These are phyloP conservation scores for Filobasidium uniguttulatum DNA, from an alignment of 1,284 basidiomycete genomes.

Conservation along the genomic window DNA sequence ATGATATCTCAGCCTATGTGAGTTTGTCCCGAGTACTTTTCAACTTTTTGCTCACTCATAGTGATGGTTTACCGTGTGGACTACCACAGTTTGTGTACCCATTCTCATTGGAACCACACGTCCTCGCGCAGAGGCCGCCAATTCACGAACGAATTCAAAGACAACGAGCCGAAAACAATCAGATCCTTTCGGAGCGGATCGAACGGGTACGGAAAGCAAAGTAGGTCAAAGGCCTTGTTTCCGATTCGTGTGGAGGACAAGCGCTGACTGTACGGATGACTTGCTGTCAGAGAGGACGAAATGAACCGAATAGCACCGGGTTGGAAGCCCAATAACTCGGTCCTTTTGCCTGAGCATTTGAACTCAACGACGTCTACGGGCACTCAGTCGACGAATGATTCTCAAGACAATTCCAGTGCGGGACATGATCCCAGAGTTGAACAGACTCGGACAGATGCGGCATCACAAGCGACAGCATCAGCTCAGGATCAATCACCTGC, in stretches of 20 bases:
- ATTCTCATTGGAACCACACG: slow-evolving; percentile 74
- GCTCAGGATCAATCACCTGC: too few relatives aligned
- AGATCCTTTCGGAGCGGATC: slow-evolving; percentile 53
- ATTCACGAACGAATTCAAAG: slow-evolving; percentile 53
- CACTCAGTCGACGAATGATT: too few relatives aligned
- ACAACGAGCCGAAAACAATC: slow-evolving; percentile 51
- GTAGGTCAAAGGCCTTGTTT: slow-evolving; percentile 58
- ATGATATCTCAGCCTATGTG: slow-evolving; percentile 75
- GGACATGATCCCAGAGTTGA: too few relatives aligned
- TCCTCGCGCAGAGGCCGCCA: slow-evolving; percentile 56
- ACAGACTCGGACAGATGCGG: too few relatives aligned
- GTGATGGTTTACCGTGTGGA: background rate
- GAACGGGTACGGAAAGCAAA: slow-evolving; percentile 63
- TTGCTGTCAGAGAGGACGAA: slow-evolving; percentile 21
- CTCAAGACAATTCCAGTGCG: too few relatives aligned
- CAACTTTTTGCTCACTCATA: background rate
- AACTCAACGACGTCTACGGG: background rate
- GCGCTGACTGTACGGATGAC: background rate
- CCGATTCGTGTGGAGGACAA: too few relatives aligned
- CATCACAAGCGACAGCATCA: too few relatives aligned
- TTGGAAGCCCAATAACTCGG: slow-evolving; percentile 28
- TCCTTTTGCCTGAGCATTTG: slow-evolving; percentile 23
- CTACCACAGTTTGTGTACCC: slow-evolving; percentile 72
- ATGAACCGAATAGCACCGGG: slow-evolving; percentile 33
- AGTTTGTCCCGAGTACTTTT: slow-evolving; percentile 24